Percentiles rank a stretch among this genome's conserved stretches.
Evolutionary conservation across 2,329 filamentous ascomycete species (phyloP).

Genomic region (Xylariaceae sp.): DNA sequence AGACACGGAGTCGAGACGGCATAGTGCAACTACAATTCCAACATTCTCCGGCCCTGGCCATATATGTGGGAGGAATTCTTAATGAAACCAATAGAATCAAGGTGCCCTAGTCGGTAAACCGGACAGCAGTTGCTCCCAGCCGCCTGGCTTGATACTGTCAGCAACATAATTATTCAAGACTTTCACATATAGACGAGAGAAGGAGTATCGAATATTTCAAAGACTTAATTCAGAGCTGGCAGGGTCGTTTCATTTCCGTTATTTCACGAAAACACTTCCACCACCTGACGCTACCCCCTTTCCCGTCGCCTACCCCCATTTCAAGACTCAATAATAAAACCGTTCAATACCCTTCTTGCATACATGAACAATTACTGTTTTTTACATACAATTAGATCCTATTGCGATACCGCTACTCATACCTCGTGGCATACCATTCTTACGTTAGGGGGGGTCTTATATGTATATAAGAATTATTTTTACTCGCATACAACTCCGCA

Average conservation of each 20-base stretch:
- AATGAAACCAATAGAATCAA: constrained; percentile 7
- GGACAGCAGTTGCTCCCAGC: constrained; percentile 9
- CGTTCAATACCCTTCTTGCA: neutral
- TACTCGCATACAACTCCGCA: neutral
- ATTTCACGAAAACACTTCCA: neutral
- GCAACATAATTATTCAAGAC: constrained; percentile 8
- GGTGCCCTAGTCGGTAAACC: constrained; percentile 2
- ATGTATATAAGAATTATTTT: neutral
- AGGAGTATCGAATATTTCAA: constrained; percentile 2
- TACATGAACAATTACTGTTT: neutral
- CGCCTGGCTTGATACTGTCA: constrained; percentile 5
- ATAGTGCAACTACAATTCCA: constrained; percentile 22
- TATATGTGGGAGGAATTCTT: neutral
- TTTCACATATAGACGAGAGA: constrained; percentile 6
- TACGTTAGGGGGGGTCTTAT: neutral
- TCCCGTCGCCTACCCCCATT: neutral
- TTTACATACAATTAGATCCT: neutral
- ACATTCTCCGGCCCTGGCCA: neutral
- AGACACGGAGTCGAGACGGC: constrained; percentile 36
- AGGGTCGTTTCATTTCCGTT: constrained; percentile 2
- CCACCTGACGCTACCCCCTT: neutral
- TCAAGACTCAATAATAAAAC: neutral
- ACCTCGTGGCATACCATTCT: neutral
- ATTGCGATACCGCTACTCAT: neutral
- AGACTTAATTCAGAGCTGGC: neutral